These are phyloP conservation scores for Exophiala oligosperma DNA, from an alignment of 2,329 filamentous ascomycete genomes.

Conservation along the genomic window DNA sequence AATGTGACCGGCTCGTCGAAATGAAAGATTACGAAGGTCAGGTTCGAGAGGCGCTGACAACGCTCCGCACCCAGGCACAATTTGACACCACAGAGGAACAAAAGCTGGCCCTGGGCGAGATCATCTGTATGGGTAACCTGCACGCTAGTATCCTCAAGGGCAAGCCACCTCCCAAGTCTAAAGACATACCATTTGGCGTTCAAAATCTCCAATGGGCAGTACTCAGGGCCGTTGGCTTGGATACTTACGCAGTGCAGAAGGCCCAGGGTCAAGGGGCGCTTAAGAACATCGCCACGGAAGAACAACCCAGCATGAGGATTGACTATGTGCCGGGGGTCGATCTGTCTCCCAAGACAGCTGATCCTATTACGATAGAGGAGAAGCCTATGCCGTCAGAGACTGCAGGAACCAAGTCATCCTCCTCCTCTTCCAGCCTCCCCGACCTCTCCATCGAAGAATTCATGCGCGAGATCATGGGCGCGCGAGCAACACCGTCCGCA, in stretches of 20 bases:
- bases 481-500: neutral
- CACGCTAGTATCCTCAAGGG: constrained; percentile 1
- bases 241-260: constrained; percentile 37
- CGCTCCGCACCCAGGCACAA: constrained; percentile 9
- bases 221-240: constrained; percentile 61
- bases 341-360: no score
- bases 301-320: neutral
- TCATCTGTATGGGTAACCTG: constrained; percentile 27
- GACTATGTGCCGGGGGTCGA: neutral
- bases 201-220: constrained; percentile 65
- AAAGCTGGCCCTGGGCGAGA: constrained; percentile 33
- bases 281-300: constrained; percentile 2
- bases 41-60: constrained; percentile 11
- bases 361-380: no score
- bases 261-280: constrained; percentile 13
- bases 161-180: constrained; percentile 56
- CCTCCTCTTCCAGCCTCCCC: neutral
- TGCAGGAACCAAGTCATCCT: neutral
- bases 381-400: no score
- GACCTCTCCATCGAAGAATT: constrained; percentile 16
- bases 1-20: constrained; percentile 58
- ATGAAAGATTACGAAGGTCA: constrained; percentile 33
- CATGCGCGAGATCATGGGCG: constrained; percentile 17
- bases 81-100: constrained; percentile 7
- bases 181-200: constrained; percentile 57